These are phyloP conservation scores for Leccinum fibrillosum DNA, from an alignment of 768 basidiomycete genomes.

Conservation along the genomic window DNA sequence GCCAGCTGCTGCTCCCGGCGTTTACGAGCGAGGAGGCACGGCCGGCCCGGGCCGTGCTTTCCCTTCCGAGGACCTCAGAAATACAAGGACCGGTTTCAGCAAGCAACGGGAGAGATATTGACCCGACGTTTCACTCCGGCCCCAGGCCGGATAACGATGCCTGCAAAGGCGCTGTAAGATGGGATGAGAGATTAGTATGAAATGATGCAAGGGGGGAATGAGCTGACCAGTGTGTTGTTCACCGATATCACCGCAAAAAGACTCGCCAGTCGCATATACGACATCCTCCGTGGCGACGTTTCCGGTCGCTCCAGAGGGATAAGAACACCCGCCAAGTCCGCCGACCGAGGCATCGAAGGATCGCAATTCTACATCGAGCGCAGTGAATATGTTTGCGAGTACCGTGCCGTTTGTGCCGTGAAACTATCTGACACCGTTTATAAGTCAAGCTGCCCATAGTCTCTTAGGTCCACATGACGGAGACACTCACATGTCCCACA, in stretches of 20 bases:
- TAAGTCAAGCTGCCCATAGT: background rate
- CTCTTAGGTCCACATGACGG: constrained; percentile 14
- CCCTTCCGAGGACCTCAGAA: constrained; percentile 57
- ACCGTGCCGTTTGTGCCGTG: constrained; percentile 90
- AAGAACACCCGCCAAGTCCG: constrained; percentile 44
- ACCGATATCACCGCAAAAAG: constrained; percentile 51
- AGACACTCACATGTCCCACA: constrained; percentile 54
- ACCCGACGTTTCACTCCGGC: constrained; percentile 22
- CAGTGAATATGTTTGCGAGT: constrained; percentile 69
- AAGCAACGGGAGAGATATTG: constrained; percentile 59
- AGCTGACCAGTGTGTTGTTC: constrained; percentile 16
- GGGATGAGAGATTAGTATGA: too few relatives aligned
- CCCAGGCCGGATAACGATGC: too few relatives aligned
- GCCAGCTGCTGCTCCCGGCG: too few relatives aligned
- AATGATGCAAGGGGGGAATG: background rate
- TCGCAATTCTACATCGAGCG: constrained; percentile 69
- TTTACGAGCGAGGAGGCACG: constrained; percentile 41
- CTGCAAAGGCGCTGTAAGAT: too few relatives aligned
- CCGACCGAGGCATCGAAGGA: constrained; percentile 84
- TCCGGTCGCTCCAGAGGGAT: constrained; percentile 76
- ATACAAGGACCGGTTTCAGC: constrained; percentile 85
- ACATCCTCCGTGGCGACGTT: constrained; percentile 70
- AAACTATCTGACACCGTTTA: constrained; percentile 44
- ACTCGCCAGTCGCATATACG: constrained; percentile 69
- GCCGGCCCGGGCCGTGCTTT: constrained; percentile 75